Percentiles rank a stretch among this genome's conserved stretches.
phyloP scores from a whole-genome alignment of 371 early-diverging fungal genomes.

The Rhizopus arrhizus region DNA sequence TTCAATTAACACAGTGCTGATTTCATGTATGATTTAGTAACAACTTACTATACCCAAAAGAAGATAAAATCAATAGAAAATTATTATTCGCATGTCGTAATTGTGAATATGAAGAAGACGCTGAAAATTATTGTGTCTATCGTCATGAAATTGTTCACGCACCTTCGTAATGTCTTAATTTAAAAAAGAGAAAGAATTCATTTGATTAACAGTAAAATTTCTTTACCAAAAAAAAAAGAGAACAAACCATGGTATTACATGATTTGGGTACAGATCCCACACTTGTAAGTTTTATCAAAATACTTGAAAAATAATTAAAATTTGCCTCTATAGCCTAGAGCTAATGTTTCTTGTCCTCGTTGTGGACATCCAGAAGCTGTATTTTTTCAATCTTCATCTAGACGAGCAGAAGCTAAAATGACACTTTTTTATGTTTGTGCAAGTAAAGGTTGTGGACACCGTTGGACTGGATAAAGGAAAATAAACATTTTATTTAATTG shows the following conservation, averaged over 20 bases:
- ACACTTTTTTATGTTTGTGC: slow-evolving; percentile 91
- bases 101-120: slow-evolving; percentile 88
- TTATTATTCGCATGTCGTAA: slow-evolving; percentile 94
- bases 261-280: slow-evolving; percentile 87
- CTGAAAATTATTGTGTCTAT: slow-evolving; percentile 84
- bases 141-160: slow-evolving; percentile 80
- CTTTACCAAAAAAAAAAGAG: slow-evolving; percentile 42
- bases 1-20: background rate
- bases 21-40: slow-evolving; percentile 58
- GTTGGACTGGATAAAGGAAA: slow-evolving; percentile 62
- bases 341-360: slow-evolving; percentile 66
- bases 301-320: no score
- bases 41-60: slow-evolving; percentile 96
- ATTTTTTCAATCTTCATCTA: slow-evolving; percentile 89
- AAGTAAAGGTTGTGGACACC: slow-evolving; percentile 72
- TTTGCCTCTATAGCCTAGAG: slow-evolving; percentile 58
- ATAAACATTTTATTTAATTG: background rate
- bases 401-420: slow-evolving; percentile 88
- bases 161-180: slow-evolving; percentile 62
- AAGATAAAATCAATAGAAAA: slow-evolving; percentile 69
- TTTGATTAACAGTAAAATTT: background rate
- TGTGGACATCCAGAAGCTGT: slow-evolving; percentile 83
- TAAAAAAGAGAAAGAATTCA: background rate
- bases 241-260: slow-evolving; percentile 74
- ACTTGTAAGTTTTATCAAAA: slow-evolving; percentile 39